Conservation (phyloP, 1,139 yeast genomes). For the Pichia sp. region DNA sequence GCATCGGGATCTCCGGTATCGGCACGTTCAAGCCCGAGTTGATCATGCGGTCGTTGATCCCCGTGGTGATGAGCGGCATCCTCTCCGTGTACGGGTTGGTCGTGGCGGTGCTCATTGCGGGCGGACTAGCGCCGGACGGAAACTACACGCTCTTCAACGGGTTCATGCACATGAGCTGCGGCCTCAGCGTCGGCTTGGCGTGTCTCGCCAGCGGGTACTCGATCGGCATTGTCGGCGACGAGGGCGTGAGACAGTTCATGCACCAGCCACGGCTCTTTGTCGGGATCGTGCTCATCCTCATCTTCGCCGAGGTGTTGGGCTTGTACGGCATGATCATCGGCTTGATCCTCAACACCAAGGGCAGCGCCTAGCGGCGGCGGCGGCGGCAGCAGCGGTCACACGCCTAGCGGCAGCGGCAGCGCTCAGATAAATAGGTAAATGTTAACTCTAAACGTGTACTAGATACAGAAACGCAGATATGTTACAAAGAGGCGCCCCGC, state of each 20-base stretch:
- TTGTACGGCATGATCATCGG: slow-evolving; percentile 94
- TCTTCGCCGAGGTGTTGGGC: slow-evolving; percentile 97
- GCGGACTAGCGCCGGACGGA: slow-evolving; percentile 73
- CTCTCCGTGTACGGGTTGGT: slow-evolving; percentile 94
- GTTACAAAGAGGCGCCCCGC: background rate
- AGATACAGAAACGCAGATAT: background rate
- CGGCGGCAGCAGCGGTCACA: too few species aligned
- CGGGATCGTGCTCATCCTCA: slow-evolving; percentile 87
- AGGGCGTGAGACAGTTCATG: slow-evolving; percentile 94
- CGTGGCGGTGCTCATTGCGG: slow-evolving; percentile 93
- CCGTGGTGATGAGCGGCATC: slow-evolving; percentile 98
- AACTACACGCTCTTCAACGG: slow-evolving; percentile 88
- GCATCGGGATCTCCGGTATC: slow-evolving; percentile 92
- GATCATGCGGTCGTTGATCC: slow-evolving; percentile 80
- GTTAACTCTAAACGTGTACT: background rate
- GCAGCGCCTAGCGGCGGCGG: slow-evolving; percentile 44
- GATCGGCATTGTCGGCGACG: slow-evolving; percentile 98
- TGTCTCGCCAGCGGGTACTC: slow-evolving; percentile 98
- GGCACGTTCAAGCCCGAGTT: slow-evolving; percentile 82
- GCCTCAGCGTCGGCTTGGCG: slow-evolving; percentile 91
- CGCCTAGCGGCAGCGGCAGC: background rate
- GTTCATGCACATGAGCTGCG: slow-evolving; percentile 95
- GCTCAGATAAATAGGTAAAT: background rate
- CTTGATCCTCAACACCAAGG: slow-evolving; percentile 83
- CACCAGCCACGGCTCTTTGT: slow-evolving; percentile 97